phyloP scores from a whole-genome alignment of 192 early-diverging fungal genomes.

The Podochytrium sp. region DNA sequence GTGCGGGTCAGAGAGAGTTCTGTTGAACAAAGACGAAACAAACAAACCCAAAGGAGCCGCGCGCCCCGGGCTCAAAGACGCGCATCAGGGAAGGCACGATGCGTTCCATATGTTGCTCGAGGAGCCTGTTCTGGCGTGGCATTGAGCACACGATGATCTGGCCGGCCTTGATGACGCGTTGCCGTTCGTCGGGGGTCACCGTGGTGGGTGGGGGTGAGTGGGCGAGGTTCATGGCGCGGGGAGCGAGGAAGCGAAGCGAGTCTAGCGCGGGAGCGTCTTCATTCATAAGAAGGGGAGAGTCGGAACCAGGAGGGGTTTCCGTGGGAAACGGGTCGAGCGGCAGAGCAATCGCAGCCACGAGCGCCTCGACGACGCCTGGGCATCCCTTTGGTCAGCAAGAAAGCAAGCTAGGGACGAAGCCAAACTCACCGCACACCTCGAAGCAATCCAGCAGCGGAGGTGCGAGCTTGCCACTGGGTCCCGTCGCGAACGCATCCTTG shows the following conservation, averaged over 20 bases:
- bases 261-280: neutral
- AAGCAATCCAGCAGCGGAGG: neutral
- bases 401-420: neutral
- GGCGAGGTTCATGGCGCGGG: neutral
- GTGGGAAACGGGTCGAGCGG: neutral
- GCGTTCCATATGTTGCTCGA: constrained; percentile 4
- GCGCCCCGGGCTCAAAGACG: constrained; percentile 17
- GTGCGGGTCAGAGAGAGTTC: too few relatives aligned
- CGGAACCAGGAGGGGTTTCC: neutral
- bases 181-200: neutral
- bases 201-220: neutral
- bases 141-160: constrained; percentile 12
- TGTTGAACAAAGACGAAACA: too few relatives aligned
- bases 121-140: neutral
- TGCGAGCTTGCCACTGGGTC: neutral
- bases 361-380: constrained; percentile 5
- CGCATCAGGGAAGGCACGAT: constrained; percentile 17
- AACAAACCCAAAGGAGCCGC: too few relatives aligned
- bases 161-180: constrained; percentile 9
- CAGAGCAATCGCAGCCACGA: neutral
- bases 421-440: neutral
- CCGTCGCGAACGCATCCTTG: neutral
- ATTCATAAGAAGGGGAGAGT: neutral
- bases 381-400: neutral
- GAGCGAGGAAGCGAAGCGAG: neutral